Conservation (phyloP, 768 basidiomycete species). For the Solioccasus polychromus region DNA sequence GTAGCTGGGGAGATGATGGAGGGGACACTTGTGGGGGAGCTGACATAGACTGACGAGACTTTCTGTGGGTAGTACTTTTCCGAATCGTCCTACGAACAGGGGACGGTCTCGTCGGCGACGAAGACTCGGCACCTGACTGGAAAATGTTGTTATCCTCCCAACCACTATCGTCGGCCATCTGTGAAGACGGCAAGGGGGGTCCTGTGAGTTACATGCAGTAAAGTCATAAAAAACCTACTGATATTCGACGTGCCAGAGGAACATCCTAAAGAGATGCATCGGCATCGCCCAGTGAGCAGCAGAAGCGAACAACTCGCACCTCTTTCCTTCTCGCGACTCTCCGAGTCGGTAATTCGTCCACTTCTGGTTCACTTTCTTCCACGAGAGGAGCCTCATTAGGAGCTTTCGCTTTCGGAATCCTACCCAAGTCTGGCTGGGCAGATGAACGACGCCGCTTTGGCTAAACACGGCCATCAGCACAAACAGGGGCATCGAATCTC, state of each 20-base stretch:
- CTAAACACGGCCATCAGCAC: conserved; percentile 35
- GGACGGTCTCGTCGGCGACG: conserved; percentile 68
- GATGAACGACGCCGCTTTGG: conserved; percentile 80
- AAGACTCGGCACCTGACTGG: conserved; percentile 88
- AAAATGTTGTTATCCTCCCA: conserved; percentile 93
- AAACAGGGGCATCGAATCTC: conserved; percentile 2
- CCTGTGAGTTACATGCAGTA: conserved; percentile 7
- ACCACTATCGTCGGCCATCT: conserved; percentile 65
- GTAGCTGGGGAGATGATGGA: conserved; percentile 39
- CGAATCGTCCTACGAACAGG: conserved; percentile 47
- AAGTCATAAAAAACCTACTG: conserved; percentile 40
- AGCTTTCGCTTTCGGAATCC: conserved; percentile 37
- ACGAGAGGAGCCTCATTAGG: conserved; percentile 42
- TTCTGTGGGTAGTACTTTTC: conserved; percentile 39
- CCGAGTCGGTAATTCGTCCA: conserved; percentile 53
- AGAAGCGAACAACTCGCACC: conserved; percentile 33
- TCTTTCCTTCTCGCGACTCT: conserved; percentile 62
- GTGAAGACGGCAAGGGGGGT: conserved; percentile 1
- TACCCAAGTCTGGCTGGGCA: conserved; percentile 67
- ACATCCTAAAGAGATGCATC: conserved; percentile 40
- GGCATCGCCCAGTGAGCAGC: background rate
- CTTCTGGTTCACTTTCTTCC: conserved; percentile 79
- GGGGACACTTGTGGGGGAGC: conserved; percentile 58
- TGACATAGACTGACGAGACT: conserved; percentile 68
- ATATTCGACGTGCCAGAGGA: conserved; percentile 53